phyloP scores from a whole-genome alignment of 768 basidiomycete species.

The Lepiota venenata region DNA sequence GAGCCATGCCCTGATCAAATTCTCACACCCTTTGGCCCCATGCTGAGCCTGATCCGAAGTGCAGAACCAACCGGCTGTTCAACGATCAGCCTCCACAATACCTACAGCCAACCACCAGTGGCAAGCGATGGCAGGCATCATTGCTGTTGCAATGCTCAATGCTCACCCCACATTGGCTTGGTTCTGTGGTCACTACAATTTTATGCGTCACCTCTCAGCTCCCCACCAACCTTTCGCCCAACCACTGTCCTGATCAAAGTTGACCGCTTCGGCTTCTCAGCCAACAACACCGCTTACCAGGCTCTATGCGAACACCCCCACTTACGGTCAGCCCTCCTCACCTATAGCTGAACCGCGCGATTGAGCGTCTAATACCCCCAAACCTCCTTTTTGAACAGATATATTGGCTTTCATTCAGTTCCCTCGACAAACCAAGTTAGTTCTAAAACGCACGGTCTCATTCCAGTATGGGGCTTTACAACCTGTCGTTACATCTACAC shows the following conservation, averaged over 20 bases:
- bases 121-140: too few relatives aligned
- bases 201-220: constrained; percentile 17
- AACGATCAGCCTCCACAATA: too few relatives aligned
- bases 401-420: constrained; percentile 61
- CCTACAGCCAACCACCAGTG: too few relatives aligned
- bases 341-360: not conserved
- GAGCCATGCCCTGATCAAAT: too few relatives aligned
- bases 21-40: too few relatives aligned
- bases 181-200: too few relatives aligned
- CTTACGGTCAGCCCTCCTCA: constrained; percentile 34
- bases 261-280: constrained; percentile 68
- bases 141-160: too few relatives aligned
- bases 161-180: too few relatives aligned
- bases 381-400: too few relatives aligned
- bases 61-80: too few relatives aligned
- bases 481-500: constrained; percentile 48
- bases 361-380: not conserved
- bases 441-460: constrained; percentile 49
- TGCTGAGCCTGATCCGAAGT: too few relatives aligned
- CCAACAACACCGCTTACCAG: constrained; percentile 73
- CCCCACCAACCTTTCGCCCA: constrained; percentile 25
- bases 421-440: constrained; percentile 34
- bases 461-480: constrained; percentile 75
- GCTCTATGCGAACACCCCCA: constrained; percentile 47
- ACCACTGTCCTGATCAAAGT: constrained; percentile 55